Conservation (phyloP, 75 land plant genomes). For the Cunninghamia lanceolata region DNA sequence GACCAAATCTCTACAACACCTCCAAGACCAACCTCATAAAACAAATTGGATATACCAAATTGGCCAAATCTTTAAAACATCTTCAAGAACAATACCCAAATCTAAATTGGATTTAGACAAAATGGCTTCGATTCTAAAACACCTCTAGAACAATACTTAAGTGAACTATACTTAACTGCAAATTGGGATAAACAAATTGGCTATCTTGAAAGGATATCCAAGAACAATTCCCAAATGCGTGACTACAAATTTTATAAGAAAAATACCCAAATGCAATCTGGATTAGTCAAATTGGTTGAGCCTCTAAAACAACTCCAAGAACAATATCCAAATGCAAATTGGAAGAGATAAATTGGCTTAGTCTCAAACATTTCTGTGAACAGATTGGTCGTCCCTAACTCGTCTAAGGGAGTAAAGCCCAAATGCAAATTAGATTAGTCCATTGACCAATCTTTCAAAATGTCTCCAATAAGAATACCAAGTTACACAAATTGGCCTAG, state of each 20-base stretch:
- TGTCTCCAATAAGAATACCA: neutral
- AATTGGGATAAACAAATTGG: neutral
- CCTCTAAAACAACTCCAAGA: neutral
- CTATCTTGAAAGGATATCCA: too few species aligned
- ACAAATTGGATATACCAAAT: neutral
- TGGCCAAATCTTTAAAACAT: neutral
- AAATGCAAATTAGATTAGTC: neutral
- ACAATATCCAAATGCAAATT: neutral
- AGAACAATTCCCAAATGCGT: too few species aligned
- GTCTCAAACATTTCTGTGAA: neutral
- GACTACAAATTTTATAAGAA: neutral
- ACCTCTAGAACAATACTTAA: neutral
- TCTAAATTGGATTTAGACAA: neutral
- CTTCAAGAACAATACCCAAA: neutral
- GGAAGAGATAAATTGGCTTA: neutral
- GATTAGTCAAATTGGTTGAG: neutral
- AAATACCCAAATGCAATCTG: neutral
- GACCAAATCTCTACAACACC: neutral
- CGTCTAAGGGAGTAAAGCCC: neutral
- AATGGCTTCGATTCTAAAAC: neutral
- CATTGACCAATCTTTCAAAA: neutral
- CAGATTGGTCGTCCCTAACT: neutral
- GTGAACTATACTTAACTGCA: too few species aligned
- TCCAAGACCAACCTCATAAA: neutral
- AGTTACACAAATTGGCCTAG: neutral